These are phyloP conservation scores for Xylariaceae sp. DNA, from an alignment of 2,329 filamentous ascomycete genomes.

Conservation along the genomic window DNA sequence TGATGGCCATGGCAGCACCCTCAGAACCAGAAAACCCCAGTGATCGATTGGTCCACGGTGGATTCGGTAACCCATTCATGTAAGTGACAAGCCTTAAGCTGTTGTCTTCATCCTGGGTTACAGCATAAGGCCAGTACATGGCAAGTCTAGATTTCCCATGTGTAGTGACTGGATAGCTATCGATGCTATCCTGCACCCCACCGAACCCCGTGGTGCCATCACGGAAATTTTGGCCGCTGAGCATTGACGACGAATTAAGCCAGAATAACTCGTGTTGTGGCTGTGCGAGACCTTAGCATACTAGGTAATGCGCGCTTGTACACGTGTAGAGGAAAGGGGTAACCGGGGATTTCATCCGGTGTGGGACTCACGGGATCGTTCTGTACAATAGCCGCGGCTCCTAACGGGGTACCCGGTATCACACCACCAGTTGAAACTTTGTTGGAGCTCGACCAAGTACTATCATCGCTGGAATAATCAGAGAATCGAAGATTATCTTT, in stretches of 20 bases:
- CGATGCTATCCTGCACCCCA: constrained; percentile 3
- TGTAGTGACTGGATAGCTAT: background rate
- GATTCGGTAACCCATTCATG: background rate
- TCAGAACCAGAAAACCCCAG: constrained; percentile 2
- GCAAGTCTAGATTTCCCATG: background rate
- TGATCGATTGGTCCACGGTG: constrained; percentile 2
- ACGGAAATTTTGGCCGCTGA: constrained; percentile 5
- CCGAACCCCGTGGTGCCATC: constrained; percentile 3
- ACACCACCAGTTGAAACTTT: background rate
- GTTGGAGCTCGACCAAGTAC: constrained; percentile 8
- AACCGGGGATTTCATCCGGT: background rate
- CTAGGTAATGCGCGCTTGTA: background rate
- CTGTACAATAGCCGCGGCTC: background rate
- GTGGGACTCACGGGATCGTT: constrained; percentile 1
- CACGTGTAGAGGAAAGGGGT: background rate
- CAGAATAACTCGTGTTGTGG: constrained; percentile 7
- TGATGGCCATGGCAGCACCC: constrained; percentile 1
- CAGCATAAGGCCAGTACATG: constrained; percentile 10
- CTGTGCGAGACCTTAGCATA: background rate
- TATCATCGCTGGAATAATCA: constrained; percentile 8
- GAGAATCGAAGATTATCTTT: constrained; percentile 3
- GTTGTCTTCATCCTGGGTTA: constrained; percentile 1
- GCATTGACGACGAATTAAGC: constrained; percentile 8
- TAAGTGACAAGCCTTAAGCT: constrained; percentile 7
- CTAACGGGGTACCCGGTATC: constrained; percentile 5